Evolutionary conservation across 306 rosid species (phyloP).

Genomic region (Gastrolobium bilobum): DNA sequence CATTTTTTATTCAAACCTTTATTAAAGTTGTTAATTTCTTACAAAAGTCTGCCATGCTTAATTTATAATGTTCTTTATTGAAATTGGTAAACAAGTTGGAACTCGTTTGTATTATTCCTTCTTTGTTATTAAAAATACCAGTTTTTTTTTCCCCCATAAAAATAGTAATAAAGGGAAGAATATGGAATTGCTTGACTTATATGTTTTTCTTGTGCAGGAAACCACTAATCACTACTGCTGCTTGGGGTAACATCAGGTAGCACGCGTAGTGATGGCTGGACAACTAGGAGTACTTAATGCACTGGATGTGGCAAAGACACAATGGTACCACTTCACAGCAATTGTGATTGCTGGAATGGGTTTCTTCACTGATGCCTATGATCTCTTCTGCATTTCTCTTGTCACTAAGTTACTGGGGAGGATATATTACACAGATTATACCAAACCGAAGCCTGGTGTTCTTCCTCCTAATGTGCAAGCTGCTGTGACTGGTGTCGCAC

Average conservation of each 20-base stretch:
- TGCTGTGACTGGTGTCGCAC: slow-evolving; percentile 85
- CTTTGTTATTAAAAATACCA: background rate
- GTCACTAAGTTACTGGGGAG: slow-evolving; percentile 82
- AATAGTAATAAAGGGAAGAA: background rate
- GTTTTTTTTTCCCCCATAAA: background rate
- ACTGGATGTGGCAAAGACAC: slow-evolving; percentile 86
- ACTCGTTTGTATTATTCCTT: background rate
- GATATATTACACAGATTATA: slow-evolving; percentile 57
- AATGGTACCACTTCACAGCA: slow-evolving; percentile 90
- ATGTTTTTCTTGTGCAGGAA: slow-evolving; percentile 43
- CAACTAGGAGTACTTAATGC: slow-evolving; percentile 79
- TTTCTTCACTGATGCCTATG: slow-evolving; percentile 93
- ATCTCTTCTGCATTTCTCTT: slow-evolving; percentile 86
- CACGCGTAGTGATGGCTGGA: slow-evolving; percentile 54
- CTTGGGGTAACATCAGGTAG: slow-evolving; percentile 14
- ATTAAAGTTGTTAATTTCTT: slow-evolving; percentile 18
- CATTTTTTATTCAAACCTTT: background rate
- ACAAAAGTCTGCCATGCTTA: background rate
- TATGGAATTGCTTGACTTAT: slow-evolving; percentile 22
- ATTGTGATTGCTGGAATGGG: slow-evolving; percentile 98
- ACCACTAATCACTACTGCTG: background rate
- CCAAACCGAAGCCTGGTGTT: slow-evolving; percentile 59
- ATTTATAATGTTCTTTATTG: slow-evolving; percentile 3
- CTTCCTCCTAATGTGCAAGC: slow-evolving; percentile 79
- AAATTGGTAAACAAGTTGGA: background rate